Conservation (phyloP, 768 basidiomycete species). For the Hortiboletus flavorubellus region DNA sequence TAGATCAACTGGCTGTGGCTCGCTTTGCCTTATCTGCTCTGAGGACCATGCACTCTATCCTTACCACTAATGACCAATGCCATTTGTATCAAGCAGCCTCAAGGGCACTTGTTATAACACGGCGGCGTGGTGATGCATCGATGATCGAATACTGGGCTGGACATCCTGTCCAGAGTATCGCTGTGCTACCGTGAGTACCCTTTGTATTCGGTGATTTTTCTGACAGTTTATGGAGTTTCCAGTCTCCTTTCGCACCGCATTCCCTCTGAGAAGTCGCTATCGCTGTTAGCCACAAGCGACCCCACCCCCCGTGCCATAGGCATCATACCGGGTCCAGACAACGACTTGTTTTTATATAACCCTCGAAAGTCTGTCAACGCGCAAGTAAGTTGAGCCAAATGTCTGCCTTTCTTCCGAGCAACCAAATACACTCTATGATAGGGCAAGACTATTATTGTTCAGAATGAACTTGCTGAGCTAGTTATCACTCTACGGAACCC, state of each 20-base stretch:
- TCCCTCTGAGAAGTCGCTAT: constrained; percentile 69
- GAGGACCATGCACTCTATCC: constrained; percentile 62
- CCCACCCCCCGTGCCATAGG: constrained; percentile 38
- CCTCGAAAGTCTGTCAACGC: constrained; percentile 62
- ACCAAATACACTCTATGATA: constrained; percentile 21
- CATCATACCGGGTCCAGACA: constrained; percentile 54
- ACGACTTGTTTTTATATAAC: constrained; percentile 90
- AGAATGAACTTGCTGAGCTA: constrained; percentile 81
- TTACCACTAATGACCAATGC: constrained; percentile 75
- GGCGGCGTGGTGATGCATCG: constrained; percentile 71
- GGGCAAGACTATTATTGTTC: constrained; percentile 67
- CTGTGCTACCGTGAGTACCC: constrained; percentile 64
- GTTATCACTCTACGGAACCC: constrained; percentile 86
- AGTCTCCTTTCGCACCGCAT: constrained; percentile 71
- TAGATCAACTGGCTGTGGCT: constrained; percentile 83
- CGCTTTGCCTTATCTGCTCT: constrained; percentile 89
- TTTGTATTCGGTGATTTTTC: constrained; percentile 1
- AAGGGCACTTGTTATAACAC: constrained; percentile 69
- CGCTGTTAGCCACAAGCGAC: constrained; percentile 43
- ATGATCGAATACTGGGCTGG: constrained; percentile 86
- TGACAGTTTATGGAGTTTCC: constrained; percentile 8
- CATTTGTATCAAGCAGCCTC: constrained; percentile 71
- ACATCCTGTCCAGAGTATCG: constrained; percentile 73
- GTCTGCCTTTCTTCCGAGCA: neutral
- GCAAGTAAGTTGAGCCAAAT: constrained; percentile 44